Evolutionary conservation across 164 flowering plant species (phyloP).

Genomic region (Chimonanthus salicifolius): DNA sequence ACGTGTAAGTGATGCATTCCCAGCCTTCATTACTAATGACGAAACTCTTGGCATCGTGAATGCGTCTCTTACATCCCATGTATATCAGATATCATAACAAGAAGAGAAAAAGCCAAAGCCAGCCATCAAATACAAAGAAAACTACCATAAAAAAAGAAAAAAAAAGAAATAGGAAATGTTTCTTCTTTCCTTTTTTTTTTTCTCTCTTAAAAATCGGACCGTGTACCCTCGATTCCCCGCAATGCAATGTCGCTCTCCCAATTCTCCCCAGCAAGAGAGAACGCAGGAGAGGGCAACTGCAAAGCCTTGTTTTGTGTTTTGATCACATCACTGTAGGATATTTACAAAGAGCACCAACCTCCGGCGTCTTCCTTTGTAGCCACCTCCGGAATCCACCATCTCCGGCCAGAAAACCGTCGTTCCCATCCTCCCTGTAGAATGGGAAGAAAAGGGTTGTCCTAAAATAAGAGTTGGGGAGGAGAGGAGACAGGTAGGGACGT

Average conservation of each 20-base stretch:
- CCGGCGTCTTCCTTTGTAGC: conserved; percentile 14
- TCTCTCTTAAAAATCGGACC: conserved; percentile 49
- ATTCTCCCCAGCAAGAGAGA: conserved; percentile 30
- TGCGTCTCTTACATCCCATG: conserved; percentile 78
- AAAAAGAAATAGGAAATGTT: neutral
- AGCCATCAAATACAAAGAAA: neutral
- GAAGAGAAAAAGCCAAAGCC: neutral
- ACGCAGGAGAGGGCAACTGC: conserved; percentile 58
- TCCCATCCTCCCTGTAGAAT: neutral
- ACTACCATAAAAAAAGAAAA: neutral
- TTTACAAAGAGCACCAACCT: conserved; percentile 21
- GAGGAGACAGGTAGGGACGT: conserved; percentile 24
- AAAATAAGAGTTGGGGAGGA: conserved; percentile 5
- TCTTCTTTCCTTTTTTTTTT: neutral
- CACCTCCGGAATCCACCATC: conserved; percentile 15
- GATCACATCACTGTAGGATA: conserved; percentile 10
- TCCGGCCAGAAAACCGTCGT: conserved; percentile 3
- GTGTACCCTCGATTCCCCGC: conserved; percentile 80
- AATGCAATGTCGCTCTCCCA: conserved; percentile 61
- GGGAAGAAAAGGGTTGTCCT: neutral
- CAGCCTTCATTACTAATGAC: conserved; percentile 30
- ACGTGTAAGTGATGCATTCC: conserved; percentile 73
- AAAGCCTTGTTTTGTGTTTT: conserved; percentile 25
- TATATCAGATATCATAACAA: conserved; percentile 11
- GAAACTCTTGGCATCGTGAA: conserved; percentile 29